Evolutionary conservation across 192 early-diverging fungal species (phyloP), one percentile per base, ranked within the genome.

Genomic region (Irineochytrium annulatum): DNA sequence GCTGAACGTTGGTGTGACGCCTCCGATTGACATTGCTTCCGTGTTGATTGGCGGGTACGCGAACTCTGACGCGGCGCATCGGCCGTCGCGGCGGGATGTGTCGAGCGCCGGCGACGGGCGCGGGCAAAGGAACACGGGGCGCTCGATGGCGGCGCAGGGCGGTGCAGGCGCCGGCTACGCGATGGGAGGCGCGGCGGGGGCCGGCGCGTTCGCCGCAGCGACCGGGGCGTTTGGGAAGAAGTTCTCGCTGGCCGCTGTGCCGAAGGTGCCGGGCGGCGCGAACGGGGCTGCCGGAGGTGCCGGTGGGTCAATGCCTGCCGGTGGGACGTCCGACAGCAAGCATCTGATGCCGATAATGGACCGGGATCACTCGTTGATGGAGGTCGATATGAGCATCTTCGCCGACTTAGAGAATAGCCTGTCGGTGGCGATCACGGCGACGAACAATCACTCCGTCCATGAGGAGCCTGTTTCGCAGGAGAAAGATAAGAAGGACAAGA

Each of bases 401-500:
- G 30, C 71, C 5, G 79, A 78, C 45, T 56, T 81, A 3, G 62
- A 68, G n/a, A 49, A 49, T 27, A 71, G 74, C 2, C 41, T 63
- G 16, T 63, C 73, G 31, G 34, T 65, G 17, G 76, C 62, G 16
- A 35, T 76, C 55, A 68, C 54, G 3, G 44, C 67, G 3, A 55
- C 24, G 5, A 28, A 59, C 43, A 65, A 65, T 20, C 63, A 56
- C 6, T 33, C 33, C 33, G 37, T 34, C 20, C 70, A 78, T 66
- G 75, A 74, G 20, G 71, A 69, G 5, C 37, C 64, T 4, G 29
- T 41, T 14, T 22, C 64, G 39, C 55, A 55, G 37, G 69, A 73
- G 27, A 76, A 77, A 52, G 68, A 81, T 22, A 77, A 78, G 55
- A 70, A 76, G 35, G 65, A 70, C 5, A 75, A 75, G 57, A 78